Percentiles rank a stretch among this genome's conserved stretches.
These are phyloP conservation scores for Acanthochlamys bracteata DNA, from an alignment of 106 monocot genomes.

Conservation along the genomic window DNA sequence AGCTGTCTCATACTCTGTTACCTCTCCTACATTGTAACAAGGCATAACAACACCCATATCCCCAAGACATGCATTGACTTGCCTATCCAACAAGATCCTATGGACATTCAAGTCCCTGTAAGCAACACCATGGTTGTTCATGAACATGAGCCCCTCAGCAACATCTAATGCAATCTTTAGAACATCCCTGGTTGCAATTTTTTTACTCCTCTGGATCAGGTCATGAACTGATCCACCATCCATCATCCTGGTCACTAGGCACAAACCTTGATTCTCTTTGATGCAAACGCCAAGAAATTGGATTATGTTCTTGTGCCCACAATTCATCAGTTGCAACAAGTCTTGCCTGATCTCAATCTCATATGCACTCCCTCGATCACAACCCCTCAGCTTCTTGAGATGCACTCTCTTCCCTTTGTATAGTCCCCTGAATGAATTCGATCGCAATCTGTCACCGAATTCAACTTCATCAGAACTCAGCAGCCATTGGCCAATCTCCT, in stretches of 20 bases:
- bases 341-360: constrained; percentile 66
- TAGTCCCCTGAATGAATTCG: constrained; percentile 54
- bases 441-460: constrained; percentile 31
- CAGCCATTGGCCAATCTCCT: constrained; percentile 56
- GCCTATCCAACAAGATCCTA: constrained; percentile 63
- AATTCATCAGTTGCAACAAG: constrained; percentile 85
- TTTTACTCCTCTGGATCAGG: constrained; percentile 45
- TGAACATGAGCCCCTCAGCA: constrained; percentile 76
- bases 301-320: constrained; percentile 68
- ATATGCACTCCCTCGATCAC: constrained; percentile 62
- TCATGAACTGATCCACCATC: constrained; percentile 79
- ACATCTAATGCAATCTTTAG: constrained; percentile 62
- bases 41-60: constrained; percentile 77
- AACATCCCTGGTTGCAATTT: constrained; percentile 36
- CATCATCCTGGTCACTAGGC: constrained; percentile 71
- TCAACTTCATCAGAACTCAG: constrained; percentile 53
- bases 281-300: constrained; percentile 62
- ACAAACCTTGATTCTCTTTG: constrained; percentile 65
- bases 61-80: constrained; percentile 79
- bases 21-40: constrained; percentile 58
- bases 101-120: constrained; percentile 76
- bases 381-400: constrained; percentile 68
- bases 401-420: constrained; percentile 57
- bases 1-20: constrained; percentile 84
- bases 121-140: constrained; percentile 66